Conservation (phyloP, 2,329 filamentous ascomycete species). For the Keithomyces neogunnii region DNA sequence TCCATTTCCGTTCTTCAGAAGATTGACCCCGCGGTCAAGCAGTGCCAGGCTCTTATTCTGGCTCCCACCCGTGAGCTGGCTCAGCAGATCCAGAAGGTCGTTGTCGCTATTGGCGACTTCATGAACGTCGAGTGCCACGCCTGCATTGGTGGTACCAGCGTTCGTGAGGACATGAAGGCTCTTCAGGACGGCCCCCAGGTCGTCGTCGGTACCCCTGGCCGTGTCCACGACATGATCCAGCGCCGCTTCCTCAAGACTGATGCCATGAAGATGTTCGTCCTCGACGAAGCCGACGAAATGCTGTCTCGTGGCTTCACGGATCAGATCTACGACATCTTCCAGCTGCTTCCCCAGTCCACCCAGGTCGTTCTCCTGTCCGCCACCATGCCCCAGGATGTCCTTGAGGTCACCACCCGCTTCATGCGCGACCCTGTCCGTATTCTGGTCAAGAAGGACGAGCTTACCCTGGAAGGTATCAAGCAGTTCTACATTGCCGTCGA, state of each 20-base stretch:
- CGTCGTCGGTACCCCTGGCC: constrained; percentile 94
- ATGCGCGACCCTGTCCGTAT: constrained; percentile 99
- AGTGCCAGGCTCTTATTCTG: constrained; percentile 96
- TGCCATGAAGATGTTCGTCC: constrained; percentile 99
- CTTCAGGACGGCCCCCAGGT: constrained; percentile 94
- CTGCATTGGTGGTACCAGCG: constrained; percentile 97
- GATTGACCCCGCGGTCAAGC: constrained; percentile 90
- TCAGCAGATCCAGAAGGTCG: constrained; percentile 99
- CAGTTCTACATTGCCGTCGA: constrained; percentile 99
- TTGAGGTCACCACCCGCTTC: constrained; percentile 99
- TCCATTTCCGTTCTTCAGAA: constrained; percentile 98
- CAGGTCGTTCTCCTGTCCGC: constrained; percentile 97
- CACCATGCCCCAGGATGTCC: constrained; percentile 97
- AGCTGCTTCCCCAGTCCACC: constrained; percentile 93
- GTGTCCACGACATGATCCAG: constrained; percentile 99
- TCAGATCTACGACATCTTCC: constrained; percentile 99
- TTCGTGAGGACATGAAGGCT: constrained; percentile 97
- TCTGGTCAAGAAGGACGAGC: constrained; percentile 98
- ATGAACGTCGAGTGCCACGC: constrained; percentile 99
- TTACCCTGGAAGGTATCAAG: constrained; percentile 99
- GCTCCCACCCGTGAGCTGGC: constrained; percentile 97
- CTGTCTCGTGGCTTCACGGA: constrained; percentile 99
- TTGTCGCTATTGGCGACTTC: constrained; percentile 97
- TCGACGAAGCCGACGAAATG: constrained; percentile 99
- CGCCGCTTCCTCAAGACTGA: constrained; percentile 95